Evolutionary conservation across 768 basidiomycete genomes (phyloP), one percentile per base, ranked within the genome.

Genomic region (Lanmaoa pseudosensibilis): DNA sequence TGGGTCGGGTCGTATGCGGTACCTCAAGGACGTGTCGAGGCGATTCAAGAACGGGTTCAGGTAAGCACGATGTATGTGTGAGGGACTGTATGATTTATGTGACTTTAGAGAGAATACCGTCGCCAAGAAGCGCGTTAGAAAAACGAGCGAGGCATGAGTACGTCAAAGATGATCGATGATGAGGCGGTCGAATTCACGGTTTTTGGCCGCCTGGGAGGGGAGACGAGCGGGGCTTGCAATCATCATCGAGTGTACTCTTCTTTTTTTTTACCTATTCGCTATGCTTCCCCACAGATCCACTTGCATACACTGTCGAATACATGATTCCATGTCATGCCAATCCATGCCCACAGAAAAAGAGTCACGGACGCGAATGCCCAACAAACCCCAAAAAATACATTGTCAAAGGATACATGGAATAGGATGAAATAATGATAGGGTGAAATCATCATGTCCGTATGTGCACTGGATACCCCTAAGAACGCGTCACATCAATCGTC

Each of bases 11-110:
- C 83, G 95, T 70, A 97, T 97, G 94, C 79, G 81, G 58, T 86
- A 94, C 83, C 83, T 98, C 76, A 97, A 94, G 83, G 75, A 81
- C 51, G 96, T 98, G 41, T 87, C 89, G 67, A 85, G 95, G 73
- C 84, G 93, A 65, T 98, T 98, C 89, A 98, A 98, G 88, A 98
- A 97, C 72, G 94, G 96, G 54, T 98, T 96, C 86, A 85, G 90
- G 92, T 91, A 60, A 54, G 66, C 11, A 23, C 13, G 18, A 4
- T 18, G 4, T 4, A 1, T 1, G 6, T 11, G 13, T 4, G 2
- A 0, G 3, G 39, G 18, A n/a, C 16, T 5, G 13, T 49, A 11
- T 49, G 36, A 21, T 33, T 40, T 23, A 45, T 9, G 38, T 7
- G 25, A 32, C 18, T 1, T 5, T 39, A 92, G 94, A 73, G 94